Conservation (phyloP, 2,329 filamentous ascomycete species). For the Aspergillus sp. region DNA sequence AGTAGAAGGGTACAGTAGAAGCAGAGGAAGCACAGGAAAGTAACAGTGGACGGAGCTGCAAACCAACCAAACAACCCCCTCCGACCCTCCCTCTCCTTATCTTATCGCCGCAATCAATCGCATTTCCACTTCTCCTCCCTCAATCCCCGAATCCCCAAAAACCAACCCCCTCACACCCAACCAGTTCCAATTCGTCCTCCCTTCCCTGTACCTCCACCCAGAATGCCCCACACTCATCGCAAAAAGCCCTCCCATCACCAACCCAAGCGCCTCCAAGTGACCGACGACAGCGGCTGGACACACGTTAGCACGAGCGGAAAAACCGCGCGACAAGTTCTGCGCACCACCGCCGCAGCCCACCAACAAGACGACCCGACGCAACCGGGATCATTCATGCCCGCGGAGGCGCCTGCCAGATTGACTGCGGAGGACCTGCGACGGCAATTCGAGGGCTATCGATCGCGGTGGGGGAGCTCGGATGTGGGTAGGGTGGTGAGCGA, state of each 20-base stretch:
- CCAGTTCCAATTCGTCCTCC: background rate
- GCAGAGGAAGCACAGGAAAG: background rate
- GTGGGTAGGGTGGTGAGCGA: constrained; percentile 25
- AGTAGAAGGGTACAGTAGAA: background rate
- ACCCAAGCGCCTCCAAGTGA: constrained; percentile 38
- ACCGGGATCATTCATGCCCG: constrained; percentile 26
- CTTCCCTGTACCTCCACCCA: background rate
- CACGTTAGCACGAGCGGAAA: constrained; percentile 38
- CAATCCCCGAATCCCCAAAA: background rate
- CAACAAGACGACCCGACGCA: background rate
- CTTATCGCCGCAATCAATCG: background rate
- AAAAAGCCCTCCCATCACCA: constrained; percentile 18
- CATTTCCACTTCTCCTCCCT: background rate
- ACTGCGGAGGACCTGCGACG: constrained; percentile 31
- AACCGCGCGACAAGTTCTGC: constrained; percentile 25
- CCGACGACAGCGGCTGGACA: constrained; percentile 45
- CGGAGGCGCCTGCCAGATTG: constrained; percentile 35
- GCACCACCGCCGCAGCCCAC: constrained; percentile 7
- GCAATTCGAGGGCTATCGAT: constrained; percentile 29
- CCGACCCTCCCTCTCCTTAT: background rate
- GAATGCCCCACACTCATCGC: constrained; percentile 37
- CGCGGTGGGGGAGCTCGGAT: constrained; percentile 30
- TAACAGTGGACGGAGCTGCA: background rate
- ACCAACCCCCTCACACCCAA: background rate
- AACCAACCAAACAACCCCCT: background rate